Evolutionary conservation across 2,329 filamentous ascomycete species (phyloP).

Genomic region (Ceratocystiopsis sp.): DNA sequence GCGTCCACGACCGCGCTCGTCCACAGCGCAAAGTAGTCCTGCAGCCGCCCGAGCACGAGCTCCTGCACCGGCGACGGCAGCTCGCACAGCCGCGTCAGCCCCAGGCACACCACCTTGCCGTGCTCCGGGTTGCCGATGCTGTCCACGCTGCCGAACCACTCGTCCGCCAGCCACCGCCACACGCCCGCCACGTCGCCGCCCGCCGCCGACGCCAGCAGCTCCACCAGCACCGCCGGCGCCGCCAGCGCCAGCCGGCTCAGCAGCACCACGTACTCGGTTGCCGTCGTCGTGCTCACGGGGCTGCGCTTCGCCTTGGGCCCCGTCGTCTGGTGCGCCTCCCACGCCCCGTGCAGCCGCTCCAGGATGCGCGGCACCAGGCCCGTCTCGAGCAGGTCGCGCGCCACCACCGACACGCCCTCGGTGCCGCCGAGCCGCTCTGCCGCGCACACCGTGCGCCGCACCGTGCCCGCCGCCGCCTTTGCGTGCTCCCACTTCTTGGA

Average conservation of each 20-base stretch:
- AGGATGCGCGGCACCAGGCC: constrained; percentile 48
- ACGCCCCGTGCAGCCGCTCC: constrained; percentile 47
- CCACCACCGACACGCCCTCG: constrained; percentile 42
- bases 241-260: constrained; percentile 62
- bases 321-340: constrained; percentile 62
- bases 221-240: constrained; percentile 50
- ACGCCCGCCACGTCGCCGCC: constrained; percentile 24
- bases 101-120: constrained; percentile 57
- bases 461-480: constrained; percentile 38
- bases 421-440: constrained; percentile 45
- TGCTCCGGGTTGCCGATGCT: constrained; percentile 47
- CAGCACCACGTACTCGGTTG: constrained; percentile 74
- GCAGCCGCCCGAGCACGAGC: constrained; percentile 43
- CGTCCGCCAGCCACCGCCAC: constrained; percentile 41
- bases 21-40: constrained; percentile 64
- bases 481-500: constrained; percentile 40
- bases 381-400: constrained; percentile 46
- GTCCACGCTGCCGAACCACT: constrained; percentile 55
- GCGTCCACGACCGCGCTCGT: constrained; percentile 51
- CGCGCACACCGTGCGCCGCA: constrained; percentile 47
- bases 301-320: constrained; percentile 52
- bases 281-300: constrained; percentile 54
- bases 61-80: constrained; percentile 38
- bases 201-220: constrained; percentile 30
- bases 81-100: constrained; percentile 54